Base-by-base conservation (phyloP, 192 early-diverging fungal species). In the Umbelopsis ramanniana region DNA sequence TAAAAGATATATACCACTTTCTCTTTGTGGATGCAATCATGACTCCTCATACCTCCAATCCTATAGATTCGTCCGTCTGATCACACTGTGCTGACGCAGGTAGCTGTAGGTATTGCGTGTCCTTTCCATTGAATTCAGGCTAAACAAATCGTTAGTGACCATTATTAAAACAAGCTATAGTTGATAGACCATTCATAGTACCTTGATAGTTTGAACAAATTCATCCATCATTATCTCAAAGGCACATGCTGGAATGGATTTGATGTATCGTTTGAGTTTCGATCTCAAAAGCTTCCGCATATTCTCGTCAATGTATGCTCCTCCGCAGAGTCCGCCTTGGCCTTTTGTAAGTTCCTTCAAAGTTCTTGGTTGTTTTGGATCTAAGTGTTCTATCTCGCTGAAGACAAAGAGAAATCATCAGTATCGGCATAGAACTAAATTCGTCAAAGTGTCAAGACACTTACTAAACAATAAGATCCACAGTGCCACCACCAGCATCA, bases 401-500 rank as follows among this genome's bases (percentile, higher is more conserved):
- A 21, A 19, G 3, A 19, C 15, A 15, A 19, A 17, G 0, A 50
- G 48, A 17, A 46, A 50, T 21, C 48, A 46, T 48, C 19, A 38
- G 21, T 37, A 4, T 15, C 15, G n/a, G 4, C 37, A 67, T 26
- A 14, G 1, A 22, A 21, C 22, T 45, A n/a, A 33, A 17, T 3
- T 48, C 17, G 19, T 29, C 19, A 55, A 37, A 33, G 73, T 74
- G 55, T 79, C 80, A 37, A 46, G 11, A 43, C 22, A 84, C 74
- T 66, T 84, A 79, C 60, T 81, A 82, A 9, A 79, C 78, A 57
- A 80, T 82, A 29, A 85, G 55, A 76, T 82, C 78, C 4, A 83
- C 76, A 10, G 78, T 83, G 54, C 80, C 84, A 69, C 84, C 82
- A 21, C 80, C 84, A 38, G 78, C 74, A 80, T 83, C 82, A n/a